Evolutionary conservation across 345 rosid genomes (phyloP), one percentile per base, ranked within the genome.

Genomic region (Hypericum androsaemum): DNA sequence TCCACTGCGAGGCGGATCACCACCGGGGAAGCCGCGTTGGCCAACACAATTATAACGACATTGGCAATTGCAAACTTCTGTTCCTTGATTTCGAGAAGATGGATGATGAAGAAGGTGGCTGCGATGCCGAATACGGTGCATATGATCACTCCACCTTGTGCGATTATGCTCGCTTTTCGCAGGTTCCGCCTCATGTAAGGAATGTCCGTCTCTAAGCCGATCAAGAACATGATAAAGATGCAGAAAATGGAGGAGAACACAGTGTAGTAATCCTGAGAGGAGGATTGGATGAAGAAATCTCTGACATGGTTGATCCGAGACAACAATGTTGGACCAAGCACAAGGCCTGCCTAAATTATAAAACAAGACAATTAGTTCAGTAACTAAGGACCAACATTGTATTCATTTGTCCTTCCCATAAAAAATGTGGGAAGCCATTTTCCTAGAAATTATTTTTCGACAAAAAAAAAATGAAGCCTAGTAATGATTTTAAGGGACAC

Each of bases 21-120:
- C 0, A 80, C 80, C 0, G 95, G 98, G 22, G 90, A 76, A 46
- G 87, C 85, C 5, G 95, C 57, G 66, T 80, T 84, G 4, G 92
- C 73, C 8, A 82, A 54, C 43, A 79, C 46, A 2, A 80, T 51
- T 35, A 81, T 67, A 48, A 74, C 17, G 4, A 68, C 54, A 11
- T 71, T 43, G 57, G 42, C 50, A 10, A 84, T 54, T 1, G 67
- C 43, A 35, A 65, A 0, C 38, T 12, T 48, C 9, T 67, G 17
- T 6, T 12, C 6, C 15, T 43, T 53, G 60, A 77, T 49, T 2
- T 52, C 62, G 3, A 77, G 47, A 14, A 55, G 13, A 6, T 22
- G 40, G 59, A 63, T 52, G 63, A 82, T 41, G 55, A 75, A 53
- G 66, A 77, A 43, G 59, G 78, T 57, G 50, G 63, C 41, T 7